phyloP scores from a whole-genome alignment of 1,139 yeast species.

The Kodamaea anthophila region DNA sequence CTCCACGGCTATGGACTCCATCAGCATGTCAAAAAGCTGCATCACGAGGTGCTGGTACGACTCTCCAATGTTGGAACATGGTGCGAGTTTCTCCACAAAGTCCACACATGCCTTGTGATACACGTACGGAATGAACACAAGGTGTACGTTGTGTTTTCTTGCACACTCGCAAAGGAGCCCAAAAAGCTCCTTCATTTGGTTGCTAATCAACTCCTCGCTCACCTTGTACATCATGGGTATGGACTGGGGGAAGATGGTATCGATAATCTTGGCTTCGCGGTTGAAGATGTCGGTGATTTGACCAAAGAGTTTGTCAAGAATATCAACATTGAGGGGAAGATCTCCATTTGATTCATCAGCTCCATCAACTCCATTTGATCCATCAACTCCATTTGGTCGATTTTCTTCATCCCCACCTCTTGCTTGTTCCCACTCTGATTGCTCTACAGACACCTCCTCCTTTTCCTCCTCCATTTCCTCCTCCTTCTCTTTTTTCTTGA shows the following conservation, averaged over 20 bases:
- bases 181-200: constrained; percentile 34
- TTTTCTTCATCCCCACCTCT: background rate
- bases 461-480: constrained; percentile 3
- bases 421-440: background rate
- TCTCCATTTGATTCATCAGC: constrained; percentile 4
- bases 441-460: background rate
- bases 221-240: constrained; percentile 47
- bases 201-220: constrained; percentile 40
- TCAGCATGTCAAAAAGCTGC: constrained; percentile 44
- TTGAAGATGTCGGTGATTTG: constrained; percentile 31
- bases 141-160: constrained; percentile 21
- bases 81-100: constrained; percentile 21
- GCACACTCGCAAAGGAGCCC: constrained; percentile 26
- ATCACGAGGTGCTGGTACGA: constrained; percentile 25
- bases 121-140: constrained; percentile 26
- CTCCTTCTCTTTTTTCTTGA: constrained; percentile 7
- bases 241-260: constrained; percentile 33
- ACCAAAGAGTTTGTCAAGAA: constrained; percentile 19
- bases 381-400: background rate
- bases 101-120: constrained; percentile 23
- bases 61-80: constrained; percentile 31
- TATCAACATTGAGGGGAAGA: background rate
- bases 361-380: background rate
- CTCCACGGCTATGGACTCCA: constrained; percentile 42
- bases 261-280: constrained; percentile 30